Evolutionary conservation across 495 filamentous ascomycete species (phyloP), one percentile per base, ranked within the genome.

Genomic region (Letharia lupina): DNA sequence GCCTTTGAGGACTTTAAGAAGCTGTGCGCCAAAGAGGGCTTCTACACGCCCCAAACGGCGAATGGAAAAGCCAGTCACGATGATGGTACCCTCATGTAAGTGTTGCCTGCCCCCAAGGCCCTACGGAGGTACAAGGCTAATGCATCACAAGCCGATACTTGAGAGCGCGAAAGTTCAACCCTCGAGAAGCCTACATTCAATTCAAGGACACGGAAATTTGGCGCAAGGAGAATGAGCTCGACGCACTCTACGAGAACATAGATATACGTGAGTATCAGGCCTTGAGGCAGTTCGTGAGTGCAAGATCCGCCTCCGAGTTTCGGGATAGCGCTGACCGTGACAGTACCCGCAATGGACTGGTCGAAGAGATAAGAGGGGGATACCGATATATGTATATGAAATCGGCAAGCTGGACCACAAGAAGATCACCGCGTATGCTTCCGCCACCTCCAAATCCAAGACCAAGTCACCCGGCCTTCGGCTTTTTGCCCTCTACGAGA

Each of bases 261-360:
- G 89, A 92, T 64, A 76, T 91, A 41, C 83, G 91, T 10, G 89
- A 90, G 41, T 96, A 93, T 75, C 89, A 94, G 71, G 80, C 88
- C 65, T 85, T 88, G 13, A 80, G 91, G 60, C 79, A 86, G 67
- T 82, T 95, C 81, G 90, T 93, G 77, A 64, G 82, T 78, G 28
- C 40, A 44, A 12, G 35, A n/a, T 9, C 40, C 28, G 15, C 40
- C 39, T 35, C 28, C 39, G 0, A 3, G 13, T 44, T 9, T 2
- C 20, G 15, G 0, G 54, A 48, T 28, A 28, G 23, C 42, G 61
- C 61, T 63, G 61, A 67, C 61, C 9, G 18, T 65, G 2, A n/a
- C 70, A 94, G 88, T 96, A 96, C 73, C 91, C 92, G 20, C 91
- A 94, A 84, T 96, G 91, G 87, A 93, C 91, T 39, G 92, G 92